Percentiles rank a stretch among this genome's conserved stretches.
These are phyloP conservation scores for Melocanna baccifera DNA, from an alignment of 176 grass and related monocot species.

Conservation along the genomic window DNA sequence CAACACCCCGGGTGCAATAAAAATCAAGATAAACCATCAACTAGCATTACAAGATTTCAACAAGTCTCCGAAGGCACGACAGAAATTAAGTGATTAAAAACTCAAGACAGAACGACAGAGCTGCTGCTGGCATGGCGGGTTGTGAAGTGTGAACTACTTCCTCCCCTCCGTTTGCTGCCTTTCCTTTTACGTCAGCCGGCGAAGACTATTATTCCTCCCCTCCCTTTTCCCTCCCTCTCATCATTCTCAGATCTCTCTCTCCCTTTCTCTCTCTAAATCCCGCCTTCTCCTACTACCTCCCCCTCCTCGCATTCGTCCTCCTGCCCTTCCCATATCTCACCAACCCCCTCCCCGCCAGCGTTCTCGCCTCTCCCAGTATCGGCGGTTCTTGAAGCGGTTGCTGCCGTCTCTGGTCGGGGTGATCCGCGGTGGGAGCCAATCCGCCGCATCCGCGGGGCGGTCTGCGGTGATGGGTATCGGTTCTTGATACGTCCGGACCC, in stretches of 20 bases:
- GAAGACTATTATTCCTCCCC: constrained; percentile 28
- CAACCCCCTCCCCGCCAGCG: constrained; percentile 19
- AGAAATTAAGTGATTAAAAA: neutral
- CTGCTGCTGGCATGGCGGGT: neutral
- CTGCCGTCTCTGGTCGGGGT: neutral
- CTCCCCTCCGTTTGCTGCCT: constrained; percentile 31
- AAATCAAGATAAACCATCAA: too few species aligned
- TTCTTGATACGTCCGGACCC: constrained; percentile 30
- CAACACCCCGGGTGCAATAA: too few species aligned
- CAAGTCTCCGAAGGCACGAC: too few species aligned
- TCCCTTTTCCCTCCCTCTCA: neutral
- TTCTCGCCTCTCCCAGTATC: constrained; percentile 21
- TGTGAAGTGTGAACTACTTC: neutral
- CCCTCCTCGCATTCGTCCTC: constrained; percentile 34
- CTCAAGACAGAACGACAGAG: neutral
- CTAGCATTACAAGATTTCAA: too few species aligned
- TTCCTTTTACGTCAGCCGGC: constrained; percentile 53
- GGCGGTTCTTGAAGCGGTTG: constrained; percentile 4
- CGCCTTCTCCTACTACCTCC: constrained; percentile 11
- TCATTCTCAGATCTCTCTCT: constrained; percentile 54
- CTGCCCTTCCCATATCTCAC: constrained; percentile 31
- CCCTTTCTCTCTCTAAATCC: constrained; percentile 33
- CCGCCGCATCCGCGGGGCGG: neutral
- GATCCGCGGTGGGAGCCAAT: constrained; percentile 9
- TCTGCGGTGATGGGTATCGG: constrained; percentile 2